Evolutionary conservation across 2,329 filamentous ascomycete genomes (phyloP), one percentile per base, ranked within the genome.

Genomic region (Diaporthe citriasiana): DNA sequence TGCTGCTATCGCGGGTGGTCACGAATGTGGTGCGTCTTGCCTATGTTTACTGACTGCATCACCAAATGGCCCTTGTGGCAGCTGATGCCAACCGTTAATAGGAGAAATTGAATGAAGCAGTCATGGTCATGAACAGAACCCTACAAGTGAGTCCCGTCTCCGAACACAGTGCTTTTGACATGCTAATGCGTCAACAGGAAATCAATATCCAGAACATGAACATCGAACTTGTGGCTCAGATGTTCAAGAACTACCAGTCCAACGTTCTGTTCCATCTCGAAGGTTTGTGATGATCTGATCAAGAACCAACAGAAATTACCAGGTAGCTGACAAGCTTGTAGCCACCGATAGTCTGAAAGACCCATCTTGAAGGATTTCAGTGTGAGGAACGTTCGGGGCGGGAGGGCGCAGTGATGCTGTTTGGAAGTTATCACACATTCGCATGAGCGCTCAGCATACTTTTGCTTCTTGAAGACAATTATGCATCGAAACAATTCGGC

Each of bases 171-270:
- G 2, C 17, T 15, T 22, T 0, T 7, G 4, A 3, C n/a, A 12
- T 71, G 45, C 51, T 69, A 9, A 70, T 55, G 1, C 22, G 15
- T n/a, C 33, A 38, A 4, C 78, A 98, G 94, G 96, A 98, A 78
- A 98, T 98, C 88, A 98, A 98, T 81, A 93, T 98, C 72, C 94
- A 98, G 80, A 99, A 98, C 83, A 98, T 98, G 95, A 97, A 99
- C 81, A 95, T 98, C 47, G 97, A 98, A 85, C 89, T 98, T 3
- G 97, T 98, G 7, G 95, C 96, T 0, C 96, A 98, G 82, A 99
- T 99, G 97, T 99, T 98, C 88, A 98, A 98, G 87, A 99, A 98
- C 85, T 99, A 99, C 82, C 95, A 98, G 83, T 98, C 95, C 15
- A 99, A 98, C 79, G 96, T 98, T 19, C 86, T 98, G 8, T 98